Evolutionary conservation across 2,329 filamentous ascomycete species (phyloP).

Genomic region (Bipolaris sorokiniana): DNA sequence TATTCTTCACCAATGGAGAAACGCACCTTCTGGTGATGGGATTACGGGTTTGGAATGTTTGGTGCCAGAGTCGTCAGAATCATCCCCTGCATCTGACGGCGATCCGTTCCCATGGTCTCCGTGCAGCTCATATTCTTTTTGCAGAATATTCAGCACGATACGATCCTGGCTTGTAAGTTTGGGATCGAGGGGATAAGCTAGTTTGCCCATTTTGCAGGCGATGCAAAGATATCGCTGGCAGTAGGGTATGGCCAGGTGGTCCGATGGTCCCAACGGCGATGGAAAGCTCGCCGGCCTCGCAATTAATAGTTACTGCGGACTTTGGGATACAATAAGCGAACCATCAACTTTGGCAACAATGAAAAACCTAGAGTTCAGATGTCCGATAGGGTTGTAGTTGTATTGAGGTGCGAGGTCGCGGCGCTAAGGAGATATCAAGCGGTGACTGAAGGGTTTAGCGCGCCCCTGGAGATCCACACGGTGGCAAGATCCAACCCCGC

Average conservation of each 20-base stretch:
- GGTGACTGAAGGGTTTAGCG: slow-evolving; percentile 15
- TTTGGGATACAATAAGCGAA: not conserved
- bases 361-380: not conserved
- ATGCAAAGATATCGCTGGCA: slow-evolving; percentile 6
- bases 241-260: not conserved
- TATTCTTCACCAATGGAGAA: not conserved
- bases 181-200: slow-evolving; percentile 40
- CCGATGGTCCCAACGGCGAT: not conserved
- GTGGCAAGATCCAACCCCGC: slow-evolving; percentile 14
- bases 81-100: slow-evolving; percentile 23
- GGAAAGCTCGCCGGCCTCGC: not conserved
- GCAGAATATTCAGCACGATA: slow-evolving; percentile 37
- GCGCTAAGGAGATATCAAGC: slow-evolving; percentile 7
- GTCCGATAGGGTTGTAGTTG: not conserved
- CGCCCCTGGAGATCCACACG: slow-evolving; percentile 12
- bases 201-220: slow-evolving; percentile 32
- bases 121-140: slow-evolving; percentile 36
- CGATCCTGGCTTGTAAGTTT: slow-evolving; percentile 42
- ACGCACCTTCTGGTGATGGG: slow-evolving; percentile 40
- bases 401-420: not conserved
- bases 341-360: not conserved
- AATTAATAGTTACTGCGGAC: not conserved
- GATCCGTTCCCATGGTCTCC: slow-evolving; percentile 7
- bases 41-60: slow-evolving; percentile 39
- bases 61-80: slow-evolving; percentile 31